Evolutionary conservation across 768 basidiomycete genomes (phyloP), one percentile per base, ranked within the genome.

Genomic region (Leucogyrophana mollusca): DNA sequence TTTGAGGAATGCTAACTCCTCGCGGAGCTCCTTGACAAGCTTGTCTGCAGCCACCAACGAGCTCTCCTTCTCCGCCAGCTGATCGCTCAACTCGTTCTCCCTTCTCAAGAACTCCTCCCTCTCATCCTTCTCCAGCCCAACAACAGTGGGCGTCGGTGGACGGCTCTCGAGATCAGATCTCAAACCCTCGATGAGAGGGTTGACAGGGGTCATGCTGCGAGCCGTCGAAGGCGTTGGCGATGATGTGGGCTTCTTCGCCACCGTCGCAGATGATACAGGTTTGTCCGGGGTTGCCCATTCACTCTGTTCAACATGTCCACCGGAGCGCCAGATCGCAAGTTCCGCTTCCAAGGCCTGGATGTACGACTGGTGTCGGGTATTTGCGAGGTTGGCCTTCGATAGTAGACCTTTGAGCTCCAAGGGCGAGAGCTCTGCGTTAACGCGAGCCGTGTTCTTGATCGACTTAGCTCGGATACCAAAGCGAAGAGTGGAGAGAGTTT

Each of bases 401-500:
- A 99, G 76, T 27, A 96, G 74, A 9, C 82, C 84, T 66, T 98
- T 99, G 71, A 99, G 87, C 61, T 99, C 96, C 40, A 94, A 74
- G 2, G 96, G 95, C 2, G 95, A 91, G 42, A 99, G 79, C 67
- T 99, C 96, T 43, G 94, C 93, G 66, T 99, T 99, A 71, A 99
- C 91, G 37, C 96, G 89, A 50, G 96, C 96, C 50, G 90, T 91
- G 69, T 99, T 99, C 90, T 98, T 98, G 82, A 99, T 99, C n/a
- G 91, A 90, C 70, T 99, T 99, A n/a, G 96, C 95, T 54, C 96
- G 91, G 64, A 98, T 98, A 75, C 96, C 96, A 66, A 99, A 99
- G 20, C 96, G 87, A n/a, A 99, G 81, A 3, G 96, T 99, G 3
- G 87, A 89, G 25, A 99, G 75, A 0, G 96, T 99, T 68, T 99